Base-by-base conservation (phyloP, 768 basidiomycete genomes). In the Termitomyces sp. region DNA sequence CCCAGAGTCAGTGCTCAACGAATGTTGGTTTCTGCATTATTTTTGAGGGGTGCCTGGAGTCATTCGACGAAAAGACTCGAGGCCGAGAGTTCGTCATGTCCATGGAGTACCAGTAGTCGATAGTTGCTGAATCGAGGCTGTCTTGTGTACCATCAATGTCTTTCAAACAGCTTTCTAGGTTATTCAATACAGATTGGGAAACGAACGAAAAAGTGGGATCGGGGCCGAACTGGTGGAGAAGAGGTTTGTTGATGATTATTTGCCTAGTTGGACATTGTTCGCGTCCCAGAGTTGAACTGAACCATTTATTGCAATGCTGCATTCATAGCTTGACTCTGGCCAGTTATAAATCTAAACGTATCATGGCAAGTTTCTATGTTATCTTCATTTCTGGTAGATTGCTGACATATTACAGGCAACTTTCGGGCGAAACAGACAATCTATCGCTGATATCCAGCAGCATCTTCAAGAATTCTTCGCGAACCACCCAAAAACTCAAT, bases 401-500 rank as follows among this genome's bases (percentile, higher is more conserved):
- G 8, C 14, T 52, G 20, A 54, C 41, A 18, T 32, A 20, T 1
- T 32, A 3, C 38, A 65, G 62, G 54, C 64, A 38, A 65, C 65
- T 51, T 75, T 77, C 62, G 87, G 86, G 55, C 79, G 89, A 59
- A 82, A 80, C 71, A 79, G 87, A 67, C 82, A 89, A 67, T 89
- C 87, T 43, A 77, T 90, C 46, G 79, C 76, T 54, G 84, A 86
- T 72, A 85, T 92, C 58, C 84, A 90, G 67, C 77, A 80, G 61
- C 81, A 86, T 65, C 82, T 92, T 33, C 69, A 83, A 68, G 76
- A 78, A 55, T 81, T 92, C 60, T 90, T 92, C 67, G 73, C 76
- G 56, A 75, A 81, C 35, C 88, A 92, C 65, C 82, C 85, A 11
- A 72, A 81, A 47, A 80, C 82, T 40, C 78, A 81, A 66, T 65